phyloP scores from a whole-genome alignment of 805 yeast genomes.

The Wickerhamiella spandovensis region DNA sequence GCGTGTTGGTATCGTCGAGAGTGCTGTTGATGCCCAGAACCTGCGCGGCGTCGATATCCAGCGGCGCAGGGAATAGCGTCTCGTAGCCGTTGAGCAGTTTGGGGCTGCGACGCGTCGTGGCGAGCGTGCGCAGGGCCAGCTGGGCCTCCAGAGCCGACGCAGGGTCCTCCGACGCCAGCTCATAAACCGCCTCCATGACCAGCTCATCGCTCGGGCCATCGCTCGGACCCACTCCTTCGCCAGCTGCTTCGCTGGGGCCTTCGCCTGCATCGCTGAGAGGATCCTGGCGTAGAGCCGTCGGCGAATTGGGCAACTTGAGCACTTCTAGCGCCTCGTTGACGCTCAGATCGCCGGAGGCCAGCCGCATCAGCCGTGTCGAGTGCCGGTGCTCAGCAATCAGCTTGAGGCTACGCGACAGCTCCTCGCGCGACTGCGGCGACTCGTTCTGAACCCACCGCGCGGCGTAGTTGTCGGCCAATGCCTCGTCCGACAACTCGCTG shows the following conservation, averaged over 20 bases:
- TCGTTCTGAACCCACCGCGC: neutral
- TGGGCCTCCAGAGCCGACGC: conserved; percentile 6
- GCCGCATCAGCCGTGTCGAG: conserved; percentile 2
- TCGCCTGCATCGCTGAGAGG: neutral
- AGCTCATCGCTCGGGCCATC: neutral
- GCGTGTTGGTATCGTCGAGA: conserved; percentile 54
- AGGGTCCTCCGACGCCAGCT: neutral
- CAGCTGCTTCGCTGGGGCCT: no score
- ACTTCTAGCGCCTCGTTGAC: neutral
- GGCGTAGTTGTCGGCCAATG: conserved; percentile 5
- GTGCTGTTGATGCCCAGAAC: neutral
- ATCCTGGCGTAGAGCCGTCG: neutral
- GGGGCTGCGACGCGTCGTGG: conserved; percentile 1
- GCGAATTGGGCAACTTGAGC: neutral
- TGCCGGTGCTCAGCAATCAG: conserved; percentile 10
- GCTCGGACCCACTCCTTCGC: neutral
- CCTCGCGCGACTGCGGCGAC: conserved; percentile 2
- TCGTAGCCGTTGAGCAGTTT: conserved; percentile 5
- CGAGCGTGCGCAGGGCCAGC: conserved; percentile 7
- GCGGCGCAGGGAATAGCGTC: conserved; percentile 1
- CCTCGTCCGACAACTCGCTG: conserved; percentile 8
- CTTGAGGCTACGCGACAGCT: conserved; percentile 4
- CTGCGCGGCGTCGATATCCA: neutral
- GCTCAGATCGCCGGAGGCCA: neutral
- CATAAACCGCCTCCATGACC: neutral